Base-by-base conservation (phyloP, 306 rosid species). In the Vigna angularis region DNA sequence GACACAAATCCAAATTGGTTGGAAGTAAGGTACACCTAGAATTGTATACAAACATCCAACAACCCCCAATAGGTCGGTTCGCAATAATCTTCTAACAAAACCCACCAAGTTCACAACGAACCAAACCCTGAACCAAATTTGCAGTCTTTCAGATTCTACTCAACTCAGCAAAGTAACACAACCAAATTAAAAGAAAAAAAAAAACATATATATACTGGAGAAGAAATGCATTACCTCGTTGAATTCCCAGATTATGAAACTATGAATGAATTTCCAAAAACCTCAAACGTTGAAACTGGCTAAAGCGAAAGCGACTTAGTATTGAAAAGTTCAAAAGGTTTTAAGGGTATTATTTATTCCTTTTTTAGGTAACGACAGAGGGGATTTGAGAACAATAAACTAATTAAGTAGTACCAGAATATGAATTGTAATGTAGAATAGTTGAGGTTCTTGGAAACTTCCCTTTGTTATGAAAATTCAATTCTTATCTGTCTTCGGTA, bases 141-240 rank as follows among this genome's bases (percentile, higher is more conserved):
- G 20, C 22, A 48, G 1, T 8, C 18, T 16, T 74, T 71, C 81
- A 88, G 70, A 85, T 59, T 66, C 32, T 62, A 79, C 9, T 42
- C 42, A 56, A 48, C 17, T 12, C 51, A 61, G 26, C 30, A 34
- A 47, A 77, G n/a, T 56, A 26, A 57, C 11, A 38, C 13, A 13
- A 56, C 18, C 9, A 64, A 32, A 17, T 4, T 0, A 40, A 38
- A 30, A 16, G 13, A 3, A 16, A 14, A 2, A 36, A 17, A 53
- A n/a, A n/a, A 61, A 61, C 3, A 30, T 3, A 30, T 3, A 30
- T 4, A 30, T 8, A 28, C 4, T 14, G 13, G 5, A 80, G 50
- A 70, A 64, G 24, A 76, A 73, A 28, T 20, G 57, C 45, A 22
- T 70, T 80, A 87, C 90, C 90, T 81, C 56, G 74, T 56, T 24